Base-by-base conservation (phyloP, 345 rosid genomes). In the Durio zibethinus region DNA sequence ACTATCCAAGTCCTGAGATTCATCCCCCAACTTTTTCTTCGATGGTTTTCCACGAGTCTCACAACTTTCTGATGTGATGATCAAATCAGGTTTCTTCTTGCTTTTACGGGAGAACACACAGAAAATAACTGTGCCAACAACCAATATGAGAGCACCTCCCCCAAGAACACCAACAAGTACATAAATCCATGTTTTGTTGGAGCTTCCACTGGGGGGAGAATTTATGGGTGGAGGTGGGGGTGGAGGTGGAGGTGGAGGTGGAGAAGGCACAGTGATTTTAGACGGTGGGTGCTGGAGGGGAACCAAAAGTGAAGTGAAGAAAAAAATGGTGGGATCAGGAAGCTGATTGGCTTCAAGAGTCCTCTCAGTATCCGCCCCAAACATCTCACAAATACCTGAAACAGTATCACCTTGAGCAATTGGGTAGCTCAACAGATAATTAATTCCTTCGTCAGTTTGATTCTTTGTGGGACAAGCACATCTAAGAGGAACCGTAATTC, bases 391-490 rank as follows among this genome's bases (percentile, higher is more conserved):
- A 52, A 90, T 81, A 14, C 54, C 7, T 1, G 47, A 31, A 11
- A 89, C 81, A 0, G 1, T 0, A 35, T 92, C 86, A 21, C 84
- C 87, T 62, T 43, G 27, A 27, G 73, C 83, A 4, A 85, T 77
- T 5, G 76, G 48, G 64, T 88, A 92, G 83, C 85, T 92, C 72
- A 88, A 53, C 0, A 90, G 82, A 76, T 83, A 89, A 4, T 79
- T 80, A 4, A 86, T 70, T 1, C 88, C 82, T 20, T 15, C 73
- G 53, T 56, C 45, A 3, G 80, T 80, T 47, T 90, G 93, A 68
- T 85, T 88, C 72, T 75, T 85, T 16, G 90, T 87, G 27, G 92
- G 94, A 87, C 94, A 92, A 76, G 91, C 94, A 71, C 91, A 90
- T 78, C 91, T 82, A 33, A 87, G 47, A 0, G 91, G 97, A 81